phyloP scores from a whole-genome alignment of 2,329 filamentous ascomycete species.

The Tolypocladium tundrense region DNA sequence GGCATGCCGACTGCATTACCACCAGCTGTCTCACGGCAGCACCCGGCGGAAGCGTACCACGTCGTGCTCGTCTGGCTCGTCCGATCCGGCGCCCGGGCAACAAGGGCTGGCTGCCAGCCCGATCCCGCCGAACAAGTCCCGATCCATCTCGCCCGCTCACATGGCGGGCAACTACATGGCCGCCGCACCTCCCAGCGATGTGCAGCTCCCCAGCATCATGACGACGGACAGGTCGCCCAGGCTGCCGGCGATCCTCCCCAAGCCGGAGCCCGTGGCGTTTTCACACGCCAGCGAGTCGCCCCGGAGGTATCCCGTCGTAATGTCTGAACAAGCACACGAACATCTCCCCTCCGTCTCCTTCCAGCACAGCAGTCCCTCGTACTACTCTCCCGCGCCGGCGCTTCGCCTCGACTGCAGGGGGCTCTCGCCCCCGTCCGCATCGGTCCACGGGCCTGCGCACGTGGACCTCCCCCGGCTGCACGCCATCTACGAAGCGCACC shows the following conservation, averaged over 20 bases:
- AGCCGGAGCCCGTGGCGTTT: slow-evolving; percentile 45
- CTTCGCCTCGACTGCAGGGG: slow-evolving; percentile 51
- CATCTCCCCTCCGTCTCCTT: slow-evolving; percentile 31
- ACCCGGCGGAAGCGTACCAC: slow-evolving; percentile 69
- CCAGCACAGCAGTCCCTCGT: slow-evolving; percentile 16
- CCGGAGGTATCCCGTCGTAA: slow-evolving; percentile 28
- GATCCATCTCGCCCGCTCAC: slow-evolving; percentile 37
- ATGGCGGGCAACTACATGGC: slow-evolving; percentile 34
- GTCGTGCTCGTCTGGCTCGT: slow-evolving; percentile 57
- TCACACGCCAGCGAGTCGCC: slow-evolving; percentile 24
- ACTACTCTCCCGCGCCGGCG: slow-evolving; percentile 29
- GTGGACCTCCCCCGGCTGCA: slow-evolving; percentile 58
- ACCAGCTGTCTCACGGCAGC: slow-evolving; percentile 74
- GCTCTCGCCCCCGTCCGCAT: slow-evolving; percentile 24
- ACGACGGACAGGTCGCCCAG: slow-evolving; percentile 31
- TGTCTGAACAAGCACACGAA: slow-evolving; percentile 35
- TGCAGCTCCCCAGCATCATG: slow-evolving; percentile 46
- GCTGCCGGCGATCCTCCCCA: slow-evolving; percentile 55
- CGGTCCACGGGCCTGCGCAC: slow-evolving; percentile 26
- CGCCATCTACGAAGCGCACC: slow-evolving; percentile 59
- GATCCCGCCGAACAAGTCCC: slow-evolving; percentile 35
- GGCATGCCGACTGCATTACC: slow-evolving; percentile 78
- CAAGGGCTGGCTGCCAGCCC: slow-evolving; percentile 38
- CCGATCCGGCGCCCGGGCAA: slow-evolving; percentile 40
- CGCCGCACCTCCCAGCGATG: slow-evolving; percentile 32